phyloP scores from a whole-genome alignment of 768 basidiomycete species.

The Rhizopogon sp. region DNA sequence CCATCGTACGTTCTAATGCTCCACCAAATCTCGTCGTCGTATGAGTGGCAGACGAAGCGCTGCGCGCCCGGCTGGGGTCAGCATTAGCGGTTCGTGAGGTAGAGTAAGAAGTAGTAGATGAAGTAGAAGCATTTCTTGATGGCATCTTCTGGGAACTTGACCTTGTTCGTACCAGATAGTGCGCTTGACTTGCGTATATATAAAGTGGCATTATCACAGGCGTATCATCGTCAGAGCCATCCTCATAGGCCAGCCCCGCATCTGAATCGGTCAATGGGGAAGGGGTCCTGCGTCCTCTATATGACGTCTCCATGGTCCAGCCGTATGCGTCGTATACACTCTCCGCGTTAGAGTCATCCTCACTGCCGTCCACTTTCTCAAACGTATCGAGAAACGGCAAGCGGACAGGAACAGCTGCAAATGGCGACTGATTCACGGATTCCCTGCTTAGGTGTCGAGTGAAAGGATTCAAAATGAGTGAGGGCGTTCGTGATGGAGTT shows the following conservation, averaged over 20 bases:
- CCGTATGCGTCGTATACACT: slow-evolving; percentile 25
- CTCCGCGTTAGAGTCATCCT: slow-evolving; percentile 26
- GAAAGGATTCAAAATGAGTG: slow-evolving; percentile 83
- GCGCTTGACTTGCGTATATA: slow-evolving; percentile 15
- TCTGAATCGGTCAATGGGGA: slow-evolving; percentile 26
- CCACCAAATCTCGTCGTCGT: slow-evolving; percentile 24
- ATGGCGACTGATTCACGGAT: slow-evolving; percentile 20
- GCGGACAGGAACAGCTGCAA: slow-evolving; percentile 22
- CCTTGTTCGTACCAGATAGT: slow-evolving; percentile 14
- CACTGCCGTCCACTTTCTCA: background rate
- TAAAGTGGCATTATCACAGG: slow-evolving; percentile 24
- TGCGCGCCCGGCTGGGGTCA: slow-evolving; percentile 14
- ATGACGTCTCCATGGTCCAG: slow-evolving; percentile 8
- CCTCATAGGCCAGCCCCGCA: slow-evolving; percentile 33
- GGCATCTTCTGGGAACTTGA: slow-evolving; percentile 26
- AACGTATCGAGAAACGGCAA: slow-evolving; percentile 56
- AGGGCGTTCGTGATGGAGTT: slow-evolving; percentile 25
- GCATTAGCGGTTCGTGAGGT: slow-evolving; percentile 6
- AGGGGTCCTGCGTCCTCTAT: slow-evolving; percentile 10
- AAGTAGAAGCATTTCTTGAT: slow-evolving; percentile 20
- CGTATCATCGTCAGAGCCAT: slow-evolving; percentile 27
- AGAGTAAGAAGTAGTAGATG: slow-evolving; percentile 15
- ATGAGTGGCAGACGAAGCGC: slow-evolving; percentile 24
- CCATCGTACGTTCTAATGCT: slow-evolving; percentile 46
- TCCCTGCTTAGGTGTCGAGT: slow-evolving; percentile 84